Evolutionary conservation across 371 early-diverging fungal species (phyloP).

Genomic region (Lichtheimia hyalospora): DNA sequence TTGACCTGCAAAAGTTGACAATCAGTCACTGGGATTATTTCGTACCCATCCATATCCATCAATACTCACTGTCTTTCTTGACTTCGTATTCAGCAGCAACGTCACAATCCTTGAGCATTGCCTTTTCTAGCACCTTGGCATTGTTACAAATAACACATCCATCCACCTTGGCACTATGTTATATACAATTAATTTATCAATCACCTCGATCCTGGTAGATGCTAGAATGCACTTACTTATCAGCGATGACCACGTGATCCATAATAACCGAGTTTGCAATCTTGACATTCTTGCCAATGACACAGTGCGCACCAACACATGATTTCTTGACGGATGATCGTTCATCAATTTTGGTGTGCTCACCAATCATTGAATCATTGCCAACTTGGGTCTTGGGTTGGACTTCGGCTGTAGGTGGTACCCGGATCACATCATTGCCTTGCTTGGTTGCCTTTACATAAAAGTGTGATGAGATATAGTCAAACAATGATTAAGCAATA

Average conservation of each 20-base stretch:
- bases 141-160: conserved; percentile 84
- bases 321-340: conserved; percentile 90
- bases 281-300: conserved; percentile 94
- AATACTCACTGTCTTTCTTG: conserved; percentile 64
- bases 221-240: conserved; percentile 62
- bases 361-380: conserved; percentile 89
- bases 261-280: conserved; percentile 91
- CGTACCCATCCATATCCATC: not conserved
- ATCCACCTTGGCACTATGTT: conserved; percentile 82
- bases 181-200: not conserved
- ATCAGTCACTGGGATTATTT: not conserved
- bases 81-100: conserved; percentile 78
- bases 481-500: not conserved
- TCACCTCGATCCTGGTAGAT: no score
- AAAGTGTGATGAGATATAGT: conserved; percentile 7
- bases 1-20: conserved; percentile 28
- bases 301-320: conserved; percentile 88
- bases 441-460: conserved; percentile 52
- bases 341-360: conserved; percentile 86
- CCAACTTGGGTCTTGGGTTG: conserved; percentile 79
- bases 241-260: conserved; percentile 90
- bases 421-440: conserved; percentile 54
- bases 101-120: conserved; percentile 87
- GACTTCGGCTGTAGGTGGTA: conserved; percentile 65
- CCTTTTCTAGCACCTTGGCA: conserved; percentile 76